Percentiles rank a stretch among this genome's conserved stretches.
These are phyloP conservation scores for Camellia japonica DNA, from an alignment of 148 eudicot species.

Conservation along the genomic window DNA sequence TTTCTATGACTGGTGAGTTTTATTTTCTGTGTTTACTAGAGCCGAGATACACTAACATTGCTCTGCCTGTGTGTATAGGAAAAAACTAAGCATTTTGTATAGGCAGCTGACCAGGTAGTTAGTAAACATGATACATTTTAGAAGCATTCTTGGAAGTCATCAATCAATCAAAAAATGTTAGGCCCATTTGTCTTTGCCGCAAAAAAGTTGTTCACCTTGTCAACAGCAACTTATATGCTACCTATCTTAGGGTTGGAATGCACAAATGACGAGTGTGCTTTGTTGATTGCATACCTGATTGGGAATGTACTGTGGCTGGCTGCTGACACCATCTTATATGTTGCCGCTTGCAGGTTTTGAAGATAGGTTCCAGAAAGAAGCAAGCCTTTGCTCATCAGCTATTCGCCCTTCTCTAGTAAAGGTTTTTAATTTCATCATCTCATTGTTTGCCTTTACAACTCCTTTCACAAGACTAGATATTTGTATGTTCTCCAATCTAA, in stretches of 20 bases:
- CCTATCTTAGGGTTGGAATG: not conserved
- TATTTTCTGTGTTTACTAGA: not conserved
- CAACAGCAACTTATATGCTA: not conserved
- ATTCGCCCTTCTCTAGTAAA: constrained; percentile 91
- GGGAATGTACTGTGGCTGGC: not conserved
- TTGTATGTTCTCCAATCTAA: not conserved
- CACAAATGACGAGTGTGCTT: not conserved
- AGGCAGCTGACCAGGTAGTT: too few relatives aligned
- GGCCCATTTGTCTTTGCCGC: too few relatives aligned
- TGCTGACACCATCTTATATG: constrained; percentile 4
- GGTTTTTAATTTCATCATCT: constrained; percentile 39
- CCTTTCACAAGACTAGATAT: not conserved
- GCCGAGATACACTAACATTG: not conserved
- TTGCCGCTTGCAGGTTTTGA: constrained; percentile 66
- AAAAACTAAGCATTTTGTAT: not conserved
- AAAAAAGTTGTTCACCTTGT: not conserved
- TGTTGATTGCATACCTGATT: not conserved
- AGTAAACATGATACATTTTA: too few relatives aligned
- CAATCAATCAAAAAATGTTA: too few relatives aligned
- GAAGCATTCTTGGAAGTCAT: too few relatives aligned
- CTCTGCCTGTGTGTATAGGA: constrained; percentile 2
- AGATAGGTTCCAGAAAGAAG: constrained; percentile 93
- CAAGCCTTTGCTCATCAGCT: constrained; percentile 84
- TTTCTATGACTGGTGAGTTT: constrained; percentile 63
- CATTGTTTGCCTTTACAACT: not conserved